phyloP scores from a whole-genome alignment of 495 filamentous ascomycete genomes.

The Aspergillus olivimuriae region DNA sequence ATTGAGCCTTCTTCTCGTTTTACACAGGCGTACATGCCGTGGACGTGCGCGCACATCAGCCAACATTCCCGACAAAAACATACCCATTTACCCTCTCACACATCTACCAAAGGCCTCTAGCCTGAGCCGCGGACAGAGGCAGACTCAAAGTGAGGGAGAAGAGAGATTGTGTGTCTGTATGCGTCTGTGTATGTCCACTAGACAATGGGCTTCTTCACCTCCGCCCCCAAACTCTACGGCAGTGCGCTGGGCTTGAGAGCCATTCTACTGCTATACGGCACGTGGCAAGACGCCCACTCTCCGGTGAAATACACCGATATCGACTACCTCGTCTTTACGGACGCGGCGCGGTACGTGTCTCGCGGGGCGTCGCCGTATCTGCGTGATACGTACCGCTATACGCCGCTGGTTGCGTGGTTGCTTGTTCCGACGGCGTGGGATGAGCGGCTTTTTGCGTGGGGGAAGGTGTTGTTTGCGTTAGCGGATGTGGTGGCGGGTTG shows the following conservation, averaged over 20 bases:
- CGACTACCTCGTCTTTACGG: slow-evolving; percentile 98
- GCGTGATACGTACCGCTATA: slow-evolving; percentile 94
- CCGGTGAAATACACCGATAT: slow-evolving; percentile 97
- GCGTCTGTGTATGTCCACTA: too few species aligned
- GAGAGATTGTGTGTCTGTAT: too few species aligned
- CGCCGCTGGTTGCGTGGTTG: slow-evolving; percentile 85
- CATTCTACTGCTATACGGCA: slow-evolving; percentile 73
- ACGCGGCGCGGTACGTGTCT: slow-evolving; percentile 73
- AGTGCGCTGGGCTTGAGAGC: slow-evolving; percentile 62
- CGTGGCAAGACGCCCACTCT: slow-evolving; percentile 84
- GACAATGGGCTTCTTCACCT: slow-evolving; percentile 39
- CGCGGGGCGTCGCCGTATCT: slow-evolving; percentile 66
- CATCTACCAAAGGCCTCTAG: too few species aligned
- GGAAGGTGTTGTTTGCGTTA: slow-evolving; percentile 79
- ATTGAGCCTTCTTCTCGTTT: too few species aligned
- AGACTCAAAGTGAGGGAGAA: too few species aligned
- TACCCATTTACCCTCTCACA: too few species aligned
- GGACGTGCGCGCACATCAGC: too few species aligned
- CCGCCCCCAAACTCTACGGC: slow-evolving; percentile 53
- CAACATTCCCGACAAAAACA: too few species aligned
- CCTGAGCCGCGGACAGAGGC: too few species aligned
- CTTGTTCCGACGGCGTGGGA: slow-evolving; percentile 71
- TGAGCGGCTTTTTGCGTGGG: slow-evolving; percentile 58
- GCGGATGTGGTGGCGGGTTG: slow-evolving; percentile 83
- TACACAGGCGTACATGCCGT: too few species aligned